phyloP scores from a whole-genome alignment of 116 monocot genomes.

The Trichopus zeylanicus region DNA sequence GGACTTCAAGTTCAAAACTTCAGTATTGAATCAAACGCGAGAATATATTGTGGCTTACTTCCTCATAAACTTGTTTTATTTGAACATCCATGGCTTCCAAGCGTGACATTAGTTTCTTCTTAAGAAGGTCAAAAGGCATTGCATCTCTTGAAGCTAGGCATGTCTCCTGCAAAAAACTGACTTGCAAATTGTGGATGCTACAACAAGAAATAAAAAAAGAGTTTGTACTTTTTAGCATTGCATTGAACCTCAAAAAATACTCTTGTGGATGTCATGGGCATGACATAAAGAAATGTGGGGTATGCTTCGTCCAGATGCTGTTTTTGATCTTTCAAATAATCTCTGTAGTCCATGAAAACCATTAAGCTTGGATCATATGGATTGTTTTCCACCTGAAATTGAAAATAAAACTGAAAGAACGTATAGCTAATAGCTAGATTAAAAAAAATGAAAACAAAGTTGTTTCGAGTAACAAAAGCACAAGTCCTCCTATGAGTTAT shows the following conservation, averaged over 20 bases:
- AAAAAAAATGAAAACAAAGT: background rate
- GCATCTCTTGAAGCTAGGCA: slow-evolving; percentile 87
- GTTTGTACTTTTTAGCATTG: background rate
- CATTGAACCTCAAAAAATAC: slow-evolving; percentile 80
- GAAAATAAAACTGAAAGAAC: slow-evolving; percentile 20
- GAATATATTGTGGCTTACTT: slow-evolving; percentile 39
- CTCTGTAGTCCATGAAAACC: slow-evolving; percentile 99
- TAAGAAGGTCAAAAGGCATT: slow-evolving; percentile 90
- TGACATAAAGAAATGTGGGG: slow-evolving; percentile 95
- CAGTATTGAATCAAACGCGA: no score
- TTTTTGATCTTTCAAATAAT: slow-evolving; percentile 42
- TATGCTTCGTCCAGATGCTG: slow-evolving; percentile 31
- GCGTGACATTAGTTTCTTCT: slow-evolving; percentile 74
- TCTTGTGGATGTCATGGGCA: slow-evolving; percentile 88
- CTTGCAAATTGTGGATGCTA: slow-evolving; percentile 4
- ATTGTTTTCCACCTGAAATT: slow-evolving; percentile 97
- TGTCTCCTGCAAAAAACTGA: slow-evolving; percentile 70
- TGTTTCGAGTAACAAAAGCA: no score
- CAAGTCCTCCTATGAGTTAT: no score
- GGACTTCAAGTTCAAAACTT: no score
- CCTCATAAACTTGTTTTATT: slow-evolving; percentile 72
- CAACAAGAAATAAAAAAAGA: background rate
- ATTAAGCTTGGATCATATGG: slow-evolving; percentile 95
- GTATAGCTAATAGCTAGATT: slow-evolving; percentile 10
- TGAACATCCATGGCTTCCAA: slow-evolving; percentile 80